Base-by-base conservation (phyloP, 768 basidiomycete genomes). In the Trametes meyenii region DNA sequence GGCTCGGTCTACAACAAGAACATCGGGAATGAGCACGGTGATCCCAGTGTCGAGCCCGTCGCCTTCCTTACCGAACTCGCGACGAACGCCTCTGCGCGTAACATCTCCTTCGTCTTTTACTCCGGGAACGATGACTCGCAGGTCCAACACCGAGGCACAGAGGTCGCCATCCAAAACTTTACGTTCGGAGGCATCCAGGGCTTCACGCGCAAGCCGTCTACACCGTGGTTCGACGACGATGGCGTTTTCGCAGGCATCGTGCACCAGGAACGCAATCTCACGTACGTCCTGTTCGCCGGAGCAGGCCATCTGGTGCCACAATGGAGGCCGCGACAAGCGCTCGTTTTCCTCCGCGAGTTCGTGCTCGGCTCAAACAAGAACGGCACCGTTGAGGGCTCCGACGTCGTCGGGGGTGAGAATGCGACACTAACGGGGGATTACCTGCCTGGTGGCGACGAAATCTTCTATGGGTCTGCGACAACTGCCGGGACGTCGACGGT, bases 161-260 rank as follows among this genome's bases (percentile, higher is more conserved):
- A 89, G 50, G 21, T 46, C 19, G 50, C 61, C 57, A 44, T 57
- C 8, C 46, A 90, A 85, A 92, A 92, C 67, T 88, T 87, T 38
- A 89, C 89, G 0, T 92, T 90, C 64, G 89, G 87, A 33, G 89
- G 87, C 14, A 84, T 85, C 38, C 87, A 84, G 71, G 89, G 89
- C 3, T 92, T 92, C 71, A 84, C 86, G 13, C 78, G 82, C 44
- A 79, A 81, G 62, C 89, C 89, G 0, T 80, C 85, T 2, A 90
- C 89, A 0, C 81, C 85, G 1, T 91, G 88, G 87, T 76, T 73
- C 57, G 83, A 85, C 53, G 86, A 88, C 58, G 69, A 71, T 1
- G 83, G 84, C 19, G 75, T 83, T 55, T 80, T 84, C 53, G 86
- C 84, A 1, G 89, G 89, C 0, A 85, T 89, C 35, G 79, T 90